phyloP scores from a whole-genome alignment of 148 eudicot genomes.

The Vaccinium corymbosum region DNA sequence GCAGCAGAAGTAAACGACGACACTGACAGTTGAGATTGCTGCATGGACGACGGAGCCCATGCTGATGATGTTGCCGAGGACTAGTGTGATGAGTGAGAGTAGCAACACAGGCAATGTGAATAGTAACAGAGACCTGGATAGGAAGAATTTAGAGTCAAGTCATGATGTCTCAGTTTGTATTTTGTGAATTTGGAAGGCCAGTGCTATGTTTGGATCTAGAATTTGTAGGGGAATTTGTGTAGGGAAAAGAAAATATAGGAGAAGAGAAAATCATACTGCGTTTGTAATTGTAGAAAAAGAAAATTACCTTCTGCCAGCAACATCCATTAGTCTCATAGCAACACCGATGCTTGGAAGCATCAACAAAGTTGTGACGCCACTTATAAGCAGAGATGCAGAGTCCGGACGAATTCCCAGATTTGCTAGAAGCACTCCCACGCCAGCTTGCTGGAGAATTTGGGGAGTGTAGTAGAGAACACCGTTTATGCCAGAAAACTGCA shows the following conservation, averaged over 20 bases:
- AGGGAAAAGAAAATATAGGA: background rate
- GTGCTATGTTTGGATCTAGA: background rate
- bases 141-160: background rate
- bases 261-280: no score
- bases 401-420: conserved; percentile 62
- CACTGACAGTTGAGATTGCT: conserved; percentile 60
- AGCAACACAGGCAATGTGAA: conserved; percentile 61
- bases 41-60: conserved; percentile 51
- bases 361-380: conserved; percentile 65
- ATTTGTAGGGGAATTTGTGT: background rate
- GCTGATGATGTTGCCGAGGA: conserved; percentile 44
- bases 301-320: conserved; percentile 81
- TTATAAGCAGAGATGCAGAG: conserved; percentile 73
- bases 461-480: conserved; percentile 90
- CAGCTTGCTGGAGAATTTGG: conserved; percentile 82
- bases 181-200: background rate
- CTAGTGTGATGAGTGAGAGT: conserved; percentile 47
- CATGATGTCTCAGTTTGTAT: background rate
- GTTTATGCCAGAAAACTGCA: conserved; percentile 84
- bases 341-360: conserved; percentile 84
- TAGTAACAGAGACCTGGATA: conserved; percentile 62
- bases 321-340: conserved; percentile 80
- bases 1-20: conserved; percentile 68
- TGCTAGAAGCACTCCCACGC: conserved; percentile 72
- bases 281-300: background rate